These are phyloP conservation scores for Nakataea oryzae DNA, from an alignment of 2,329 filamentous ascomycete genomes.

Conservation along the genomic window DNA sequence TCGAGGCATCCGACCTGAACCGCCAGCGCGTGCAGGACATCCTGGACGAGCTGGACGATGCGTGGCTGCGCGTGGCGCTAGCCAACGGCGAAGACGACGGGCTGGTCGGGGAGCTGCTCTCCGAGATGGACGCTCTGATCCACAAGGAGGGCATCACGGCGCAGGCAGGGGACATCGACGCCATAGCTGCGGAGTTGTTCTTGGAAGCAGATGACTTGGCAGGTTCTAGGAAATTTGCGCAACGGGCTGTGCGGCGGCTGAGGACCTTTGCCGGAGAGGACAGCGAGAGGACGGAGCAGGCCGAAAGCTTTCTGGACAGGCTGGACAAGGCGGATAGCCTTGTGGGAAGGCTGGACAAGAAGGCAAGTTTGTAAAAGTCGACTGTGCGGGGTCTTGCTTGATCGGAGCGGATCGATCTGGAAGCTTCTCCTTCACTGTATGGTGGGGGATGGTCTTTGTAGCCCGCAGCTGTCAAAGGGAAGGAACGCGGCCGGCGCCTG, in stretches of 20 bases:
- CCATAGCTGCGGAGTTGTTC: slow-evolving; percentile 12
- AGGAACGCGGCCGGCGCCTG: too few species aligned
- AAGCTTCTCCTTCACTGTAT: too few species aligned
- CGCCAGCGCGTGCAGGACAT: slow-evolving; percentile 12
- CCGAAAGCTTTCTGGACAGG: background rate
- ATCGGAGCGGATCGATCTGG: too few species aligned
- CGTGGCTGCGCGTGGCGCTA: background rate
- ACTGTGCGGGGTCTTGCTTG: too few species aligned
- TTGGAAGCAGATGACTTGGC: slow-evolving; percentile 8
- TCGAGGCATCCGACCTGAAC: slow-evolving; percentile 10
- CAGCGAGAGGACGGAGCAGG: slow-evolving; percentile 2
- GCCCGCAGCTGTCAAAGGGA: too few species aligned
- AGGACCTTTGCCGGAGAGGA: background rate
- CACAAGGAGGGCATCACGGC: slow-evolving; percentile 12
- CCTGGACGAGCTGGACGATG: slow-evolving; percentile 8
- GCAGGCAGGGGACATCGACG: slow-evolving; percentile 13
- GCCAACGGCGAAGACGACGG: background rate
- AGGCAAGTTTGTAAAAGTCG: background rate
- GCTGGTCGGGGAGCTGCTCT: slow-evolving; percentile 5
- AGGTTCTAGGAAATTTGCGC: slow-evolving; percentile 8
- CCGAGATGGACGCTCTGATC: slow-evolving; percentile 11
- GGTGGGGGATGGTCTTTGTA: too few species aligned
- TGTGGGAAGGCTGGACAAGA: background rate
- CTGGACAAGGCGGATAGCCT: too few species aligned
- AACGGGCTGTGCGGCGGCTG: slow-evolving; percentile 1